Evolutionary conservation across 2,329 filamentous ascomycete species (phyloP), one percentile per base, ranked within the genome.

Genomic region (Alternaria sp.): DNA sequence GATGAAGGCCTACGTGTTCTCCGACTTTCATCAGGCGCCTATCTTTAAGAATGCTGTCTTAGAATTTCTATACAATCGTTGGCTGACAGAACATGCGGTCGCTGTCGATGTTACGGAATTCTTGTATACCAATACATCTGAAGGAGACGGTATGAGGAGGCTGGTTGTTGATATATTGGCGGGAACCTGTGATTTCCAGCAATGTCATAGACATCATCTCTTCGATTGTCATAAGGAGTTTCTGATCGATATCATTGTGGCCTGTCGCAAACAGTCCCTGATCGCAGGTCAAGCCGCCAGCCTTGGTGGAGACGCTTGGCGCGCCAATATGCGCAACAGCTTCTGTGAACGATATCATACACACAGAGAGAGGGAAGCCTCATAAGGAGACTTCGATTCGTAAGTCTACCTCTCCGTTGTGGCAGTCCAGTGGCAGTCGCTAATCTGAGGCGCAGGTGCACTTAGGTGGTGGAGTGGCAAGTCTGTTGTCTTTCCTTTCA

Each of bases 131-230:
- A 37, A 37, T 0, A 37, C 33, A 10, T n/a, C 7, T n/a, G 33
- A 37, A n/a, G 15, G 8, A 1, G 33, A 37, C 33, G 0, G 2
- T 0, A 37, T 37, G 33, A 37, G 33, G 6, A 37, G 2, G 33
- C 33, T 37, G 0, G 1, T 37, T 37, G 33, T 37, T 1, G 33
- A 37, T 3, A n/a, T 37, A 15, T 0, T n/a, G 14, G 15, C 4
- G 6, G 14, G 14, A 9, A 0, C 33, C 0, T 1, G 15, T 1
- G 3, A 15, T 1, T 37, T 37, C 30, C 1, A 1, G 7, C 0
- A 4, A 37, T 15, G 14, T 37, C 0, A 37, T 1, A 37, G 7
- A 3, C 14, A 15, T 37, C 14, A 15, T 15, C 30, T 37, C 30
- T 8, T 37, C 6, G 7, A 37, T 37, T 37, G 12, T 1, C 30